Percentiles rank a stretch among this genome's conserved stretches.
These are phyloP conservation scores for Fraxinus nigra DNA, from an alignment of 305 asterid species.

Conservation along the genomic window DNA sequence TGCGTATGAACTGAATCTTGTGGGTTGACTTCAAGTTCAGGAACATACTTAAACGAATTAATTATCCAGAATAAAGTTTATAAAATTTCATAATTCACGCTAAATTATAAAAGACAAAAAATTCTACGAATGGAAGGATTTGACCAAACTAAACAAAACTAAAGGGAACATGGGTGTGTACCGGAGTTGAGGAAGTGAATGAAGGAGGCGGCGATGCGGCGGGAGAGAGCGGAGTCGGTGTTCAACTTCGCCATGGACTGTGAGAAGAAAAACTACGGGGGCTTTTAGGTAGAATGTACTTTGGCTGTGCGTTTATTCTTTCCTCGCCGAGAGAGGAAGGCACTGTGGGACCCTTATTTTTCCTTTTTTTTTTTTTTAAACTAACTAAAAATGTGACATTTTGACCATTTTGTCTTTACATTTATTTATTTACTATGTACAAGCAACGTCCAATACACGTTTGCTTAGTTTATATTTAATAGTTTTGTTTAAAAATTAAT, in stretches of 20 bases:
- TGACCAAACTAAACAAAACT: constrained; percentile 5
- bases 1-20: constrained; percentile 12
- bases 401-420: too few relatives aligned
- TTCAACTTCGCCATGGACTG: constrained; percentile 58
- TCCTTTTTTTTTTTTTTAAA: too few relatives aligned
- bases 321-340: not conserved
- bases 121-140: not conserved
- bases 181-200: constrained; percentile 71
- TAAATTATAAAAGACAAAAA: not conserved
- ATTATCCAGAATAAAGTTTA: not conserved
- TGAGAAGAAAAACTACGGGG: not conserved
- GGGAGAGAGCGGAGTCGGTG: constrained; percentile 73
- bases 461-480: too few relatives aligned
- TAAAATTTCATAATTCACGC: not conserved
- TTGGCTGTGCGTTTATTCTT: not conserved
- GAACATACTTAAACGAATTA: not conserved
- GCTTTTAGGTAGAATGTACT: not conserved
- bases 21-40: constrained; percentile 6
- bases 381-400: too few relatives aligned
- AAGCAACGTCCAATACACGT: too few relatives aligned
- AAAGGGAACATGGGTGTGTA: constrained; percentile 7
- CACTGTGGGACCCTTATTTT: not conserved
- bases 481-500: too few relatives aligned
- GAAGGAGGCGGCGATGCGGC: constrained; percentile 71
- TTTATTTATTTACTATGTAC: too few relatives aligned